Conservation (phyloP, 352 stramenopile species). For the Pythium brachiatum region DNA sequence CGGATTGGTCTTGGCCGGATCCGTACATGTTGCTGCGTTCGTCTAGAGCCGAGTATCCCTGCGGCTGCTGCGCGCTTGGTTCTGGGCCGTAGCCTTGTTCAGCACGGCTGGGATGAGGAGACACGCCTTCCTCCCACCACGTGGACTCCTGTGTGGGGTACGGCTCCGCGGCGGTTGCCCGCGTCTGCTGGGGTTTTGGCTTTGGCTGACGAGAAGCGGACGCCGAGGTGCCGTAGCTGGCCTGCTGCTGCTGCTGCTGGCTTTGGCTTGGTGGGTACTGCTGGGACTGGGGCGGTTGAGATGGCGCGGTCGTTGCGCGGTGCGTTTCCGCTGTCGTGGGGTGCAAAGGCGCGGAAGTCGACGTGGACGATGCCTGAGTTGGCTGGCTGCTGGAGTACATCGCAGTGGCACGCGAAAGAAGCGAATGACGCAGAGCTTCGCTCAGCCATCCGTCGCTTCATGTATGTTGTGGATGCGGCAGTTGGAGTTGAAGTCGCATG, state of each 20-base stretch:
- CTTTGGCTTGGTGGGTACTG: neutral
- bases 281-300: slow-evolving; percentile 1
- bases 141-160: slow-evolving; percentile 13
- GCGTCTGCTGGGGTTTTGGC: neutral
- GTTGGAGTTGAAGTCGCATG: neutral
- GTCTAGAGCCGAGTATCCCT: neutral
- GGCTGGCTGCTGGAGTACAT: neutral
- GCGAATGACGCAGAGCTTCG: neutral
- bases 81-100: slow-evolving; percentile 15
- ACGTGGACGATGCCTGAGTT: neutral
- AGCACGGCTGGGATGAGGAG: neutral
- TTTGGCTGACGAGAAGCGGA: neutral
- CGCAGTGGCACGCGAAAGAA: neutral
- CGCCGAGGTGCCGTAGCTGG: neutral
- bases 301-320: neutral
- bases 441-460: too few species aligned
- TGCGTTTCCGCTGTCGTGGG: too few species aligned
- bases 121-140: slow-evolving; percentile 17
- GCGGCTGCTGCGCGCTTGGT: neutral
- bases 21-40: neutral
- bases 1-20: neutral
- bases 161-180: neutral
- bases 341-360: neutral
- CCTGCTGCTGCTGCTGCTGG: slow-evolving; percentile 8
- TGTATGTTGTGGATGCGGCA: neutral